These are phyloP conservation scores for Hygrocybe coccinea DNA, from an alignment of 768 basidiomycete genomes.

Conservation along the genomic window DNA sequence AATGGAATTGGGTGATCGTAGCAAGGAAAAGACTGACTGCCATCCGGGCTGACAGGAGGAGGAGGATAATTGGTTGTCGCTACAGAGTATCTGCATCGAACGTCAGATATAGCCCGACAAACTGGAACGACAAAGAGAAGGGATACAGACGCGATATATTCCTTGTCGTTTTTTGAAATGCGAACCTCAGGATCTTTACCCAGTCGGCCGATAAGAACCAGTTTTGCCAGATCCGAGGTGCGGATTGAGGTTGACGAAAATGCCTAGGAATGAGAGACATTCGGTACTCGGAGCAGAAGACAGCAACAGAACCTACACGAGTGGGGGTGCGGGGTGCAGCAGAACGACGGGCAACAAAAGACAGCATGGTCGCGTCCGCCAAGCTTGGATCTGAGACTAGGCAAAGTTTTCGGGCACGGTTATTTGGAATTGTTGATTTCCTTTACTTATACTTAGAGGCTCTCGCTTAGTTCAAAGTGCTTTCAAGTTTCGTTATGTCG, in stretches of 20 bases:
- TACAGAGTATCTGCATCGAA: conserved; percentile 58
- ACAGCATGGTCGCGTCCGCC: conserved; percentile 36
- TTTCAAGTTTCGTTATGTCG: conserved; percentile 57
- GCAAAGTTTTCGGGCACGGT: no score
- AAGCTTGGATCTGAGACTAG: no score
- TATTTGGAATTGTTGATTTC: conserved; percentile 22
- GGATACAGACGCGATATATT: conserved; percentile 64
- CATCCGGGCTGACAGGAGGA: conserved; percentile 54
- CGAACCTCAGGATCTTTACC: conserved; percentile 67
- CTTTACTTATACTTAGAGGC: no score
- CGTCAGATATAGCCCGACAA: background rate
- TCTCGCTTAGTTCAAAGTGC: no score
- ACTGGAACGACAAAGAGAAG: background rate
- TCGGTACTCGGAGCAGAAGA: background rate
- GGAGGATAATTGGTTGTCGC: conserved; percentile 64
- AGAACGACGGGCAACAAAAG: conserved; percentile 45
- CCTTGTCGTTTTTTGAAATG: conserved; percentile 65
- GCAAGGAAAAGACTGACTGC: conserved; percentile 41
- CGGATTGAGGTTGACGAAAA: conserved; percentile 60
- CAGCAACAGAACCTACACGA: conserved; percentile 42
- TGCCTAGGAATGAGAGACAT: conserved; percentile 37
- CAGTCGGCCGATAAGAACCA: conserved; percentile 72
- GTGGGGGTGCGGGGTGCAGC: conserved; percentile 34
- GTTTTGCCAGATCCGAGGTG: conserved; percentile 62
- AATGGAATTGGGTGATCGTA: background rate